These are phyloP conservation scores for Cyberlindnera euphorbiae DNA, from an alignment of 805 yeast species.

Conservation along the genomic window DNA sequence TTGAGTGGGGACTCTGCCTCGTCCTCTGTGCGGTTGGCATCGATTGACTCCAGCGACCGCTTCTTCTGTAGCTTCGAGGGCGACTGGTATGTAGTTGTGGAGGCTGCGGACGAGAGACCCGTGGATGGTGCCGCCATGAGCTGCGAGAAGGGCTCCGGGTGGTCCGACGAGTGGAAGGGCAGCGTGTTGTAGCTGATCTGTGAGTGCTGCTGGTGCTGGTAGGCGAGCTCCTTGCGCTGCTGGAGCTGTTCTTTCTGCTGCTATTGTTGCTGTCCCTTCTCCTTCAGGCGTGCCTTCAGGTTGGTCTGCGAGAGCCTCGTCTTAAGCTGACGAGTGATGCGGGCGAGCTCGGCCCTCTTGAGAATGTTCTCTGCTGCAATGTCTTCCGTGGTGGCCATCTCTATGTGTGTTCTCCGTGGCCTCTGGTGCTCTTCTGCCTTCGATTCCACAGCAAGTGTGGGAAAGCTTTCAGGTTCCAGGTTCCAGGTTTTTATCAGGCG, in stretches of 20 bases:
- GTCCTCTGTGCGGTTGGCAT: slow-evolving; percentile 21
- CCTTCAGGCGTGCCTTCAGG: slow-evolving; percentile 24
- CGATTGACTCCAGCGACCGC: slow-evolving; percentile 19
- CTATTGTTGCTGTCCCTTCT: slow-evolving; percentile 3
- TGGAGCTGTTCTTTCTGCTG: background rate
- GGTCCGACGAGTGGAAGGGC: background rate
- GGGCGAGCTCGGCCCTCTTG: slow-evolving; percentile 41
- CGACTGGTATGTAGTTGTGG: background rate
- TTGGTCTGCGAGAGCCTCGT: slow-evolving; percentile 39
- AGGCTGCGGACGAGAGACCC: background rate
- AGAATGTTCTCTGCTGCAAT: slow-evolving; percentile 39
- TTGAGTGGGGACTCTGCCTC: slow-evolving; percentile 20
- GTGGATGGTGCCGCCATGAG: slow-evolving; percentile 6
- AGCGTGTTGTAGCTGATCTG: background rate
- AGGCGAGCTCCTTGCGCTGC: background rate
- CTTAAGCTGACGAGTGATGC: slow-evolving; percentile 41
- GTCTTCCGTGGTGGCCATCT: slow-evolving; percentile 29
- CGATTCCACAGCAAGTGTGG: too few relatives aligned
- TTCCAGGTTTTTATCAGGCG: too few relatives aligned
- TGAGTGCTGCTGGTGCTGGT: background rate
- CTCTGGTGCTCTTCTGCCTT: too few relatives aligned
- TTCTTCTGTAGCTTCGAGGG: slow-evolving; percentile 12
- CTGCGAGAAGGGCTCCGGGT: slow-evolving; percentile 1
- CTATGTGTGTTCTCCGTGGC: too few relatives aligned
- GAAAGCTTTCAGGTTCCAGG: too few relatives aligned